A percentile compares a stretch with the other conserved stretches of the same genome.
Conservation (phyloP, 164 flowering plant species). For the Vitis riparia region DNA sequence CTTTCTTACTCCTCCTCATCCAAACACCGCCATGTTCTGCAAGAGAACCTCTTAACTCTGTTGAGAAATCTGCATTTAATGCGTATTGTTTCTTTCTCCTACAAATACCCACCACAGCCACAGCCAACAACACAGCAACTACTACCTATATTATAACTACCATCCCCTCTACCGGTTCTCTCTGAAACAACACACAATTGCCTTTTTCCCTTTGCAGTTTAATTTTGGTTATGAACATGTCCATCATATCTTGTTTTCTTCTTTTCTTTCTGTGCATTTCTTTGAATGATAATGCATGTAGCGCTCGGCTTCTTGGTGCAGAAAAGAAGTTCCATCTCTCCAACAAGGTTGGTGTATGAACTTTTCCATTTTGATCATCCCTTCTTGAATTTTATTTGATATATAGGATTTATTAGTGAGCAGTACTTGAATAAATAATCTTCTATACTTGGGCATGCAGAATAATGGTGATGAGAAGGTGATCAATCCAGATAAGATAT, state of each 20-base stretch:
- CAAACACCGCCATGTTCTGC: constrained; percentile 36
- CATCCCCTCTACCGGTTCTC: neutral
- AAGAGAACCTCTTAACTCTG: constrained; percentile 3
- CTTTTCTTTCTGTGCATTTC: constrained; percentile 25
- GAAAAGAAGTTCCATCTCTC: constrained; percentile 9
- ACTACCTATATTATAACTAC: neutral
- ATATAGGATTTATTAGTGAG: no score
- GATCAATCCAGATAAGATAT: neutral
- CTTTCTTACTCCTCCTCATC: constrained; percentile 18
- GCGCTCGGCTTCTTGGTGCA: constrained; percentile 23
- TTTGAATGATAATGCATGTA: constrained; percentile 18
- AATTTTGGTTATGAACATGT: constrained; percentile 10
- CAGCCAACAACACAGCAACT: neutral
- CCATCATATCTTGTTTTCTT: constrained; percentile 13
- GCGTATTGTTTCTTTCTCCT: constrained; percentile 9
- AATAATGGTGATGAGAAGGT: neutral
- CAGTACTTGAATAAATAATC: no score
- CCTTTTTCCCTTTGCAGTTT: neutral
- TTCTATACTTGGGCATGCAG: no score
- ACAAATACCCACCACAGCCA: constrained; percentile 1
- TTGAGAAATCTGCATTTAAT: constrained; percentile 25
- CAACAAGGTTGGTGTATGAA: constrained; percentile 19
- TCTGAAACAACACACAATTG: neutral
- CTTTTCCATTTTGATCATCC: neutral
- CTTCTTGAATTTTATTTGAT: neutral